A percentile compares a stretch with the other conserved stretches of the same genome.
Conservation (phyloP, 2,329 filamentous ascomycete species). For the Diaporthe destruens region DNA sequence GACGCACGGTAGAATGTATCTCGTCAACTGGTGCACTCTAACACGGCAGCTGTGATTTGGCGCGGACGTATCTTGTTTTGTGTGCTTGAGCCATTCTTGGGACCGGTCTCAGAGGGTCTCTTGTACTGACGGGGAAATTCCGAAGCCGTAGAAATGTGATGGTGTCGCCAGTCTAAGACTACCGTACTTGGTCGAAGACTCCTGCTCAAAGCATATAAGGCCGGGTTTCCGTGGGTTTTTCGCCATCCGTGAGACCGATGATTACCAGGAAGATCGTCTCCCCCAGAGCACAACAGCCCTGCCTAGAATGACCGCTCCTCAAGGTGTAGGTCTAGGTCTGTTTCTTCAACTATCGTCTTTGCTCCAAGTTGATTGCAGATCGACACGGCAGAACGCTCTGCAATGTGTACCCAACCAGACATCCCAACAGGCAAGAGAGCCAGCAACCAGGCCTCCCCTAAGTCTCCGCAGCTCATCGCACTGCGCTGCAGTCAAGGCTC, state of each 20-base stretch:
- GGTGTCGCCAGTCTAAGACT: too few relatives aligned
- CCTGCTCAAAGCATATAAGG: background rate
- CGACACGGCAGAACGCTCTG: background rate
- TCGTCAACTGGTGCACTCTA: too few relatives aligned
- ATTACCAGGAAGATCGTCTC: background rate
- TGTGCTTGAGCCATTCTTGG: background rate
- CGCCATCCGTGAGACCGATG: background rate
- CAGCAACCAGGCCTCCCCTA: background rate
- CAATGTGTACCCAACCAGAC: constrained; percentile 18
- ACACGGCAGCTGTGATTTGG: background rate
- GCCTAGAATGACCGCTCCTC: background rate
- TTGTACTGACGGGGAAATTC: background rate
- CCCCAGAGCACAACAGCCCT: background rate
- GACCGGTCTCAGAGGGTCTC: background rate
- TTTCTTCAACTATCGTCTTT: background rate
- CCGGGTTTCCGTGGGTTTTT: background rate
- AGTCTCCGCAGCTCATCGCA: background rate
- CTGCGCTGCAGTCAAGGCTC: background rate
- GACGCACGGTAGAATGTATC: background rate
- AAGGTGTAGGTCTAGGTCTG: too few relatives aligned
- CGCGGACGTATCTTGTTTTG: background rate
- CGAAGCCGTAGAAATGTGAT: background rate
- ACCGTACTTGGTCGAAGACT: background rate
- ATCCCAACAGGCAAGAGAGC: background rate
- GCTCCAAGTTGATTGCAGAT: background rate